Evolutionary conservation across 805 yeast genomes (phyloP).

Genomic region (Candida peoriensis): DNA sequence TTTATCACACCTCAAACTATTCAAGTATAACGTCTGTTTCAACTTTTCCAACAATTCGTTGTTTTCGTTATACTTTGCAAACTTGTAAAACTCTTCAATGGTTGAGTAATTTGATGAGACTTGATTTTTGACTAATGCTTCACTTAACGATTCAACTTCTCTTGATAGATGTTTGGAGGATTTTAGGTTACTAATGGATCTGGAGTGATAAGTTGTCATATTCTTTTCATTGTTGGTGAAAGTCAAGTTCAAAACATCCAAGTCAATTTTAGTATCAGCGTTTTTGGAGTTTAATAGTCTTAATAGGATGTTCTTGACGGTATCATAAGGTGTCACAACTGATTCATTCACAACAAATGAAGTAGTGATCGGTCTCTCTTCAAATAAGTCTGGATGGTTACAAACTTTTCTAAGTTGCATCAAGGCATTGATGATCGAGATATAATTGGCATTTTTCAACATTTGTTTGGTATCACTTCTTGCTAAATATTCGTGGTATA

Average conservation of each 20-base stretch:
- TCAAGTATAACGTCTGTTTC: conserved; percentile 56
- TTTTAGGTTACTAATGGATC: conserved; percentile 38
- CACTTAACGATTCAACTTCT: conserved; percentile 39
- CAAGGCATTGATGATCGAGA: conserved; percentile 92
- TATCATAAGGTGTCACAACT: conserved; percentile 45
- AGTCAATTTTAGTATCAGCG: conserved; percentile 33
- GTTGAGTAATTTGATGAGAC: conserved; percentile 28
- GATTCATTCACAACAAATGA: conserved; percentile 74
- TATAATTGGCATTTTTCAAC: conserved; percentile 86
- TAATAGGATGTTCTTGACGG: conserved; percentile 36
- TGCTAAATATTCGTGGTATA: conserved; percentile 96
- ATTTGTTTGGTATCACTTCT: conserved; percentile 94
- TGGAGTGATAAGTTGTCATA: conserved; percentile 41
- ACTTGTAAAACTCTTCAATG: conserved; percentile 55
- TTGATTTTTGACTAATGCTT: conserved; percentile 26
- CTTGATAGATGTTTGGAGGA: conserved; percentile 41
- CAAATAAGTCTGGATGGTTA: conserved; percentile 94
- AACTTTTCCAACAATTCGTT: conserved; percentile 46
- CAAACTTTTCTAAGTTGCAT: conserved; percentile 98
- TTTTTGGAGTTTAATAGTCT: conserved; percentile 26
- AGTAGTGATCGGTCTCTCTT: conserved; percentile 90
- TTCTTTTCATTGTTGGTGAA: conserved; percentile 40
- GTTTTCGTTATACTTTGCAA: conserved; percentile 47
- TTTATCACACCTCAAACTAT: conserved; percentile 57
- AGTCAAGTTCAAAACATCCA: conserved; percentile 56